A percentile compares a stretch with the other conserved stretches of the same genome.
Conservation (phyloP, 148 eudicot genomes). For the Camellia lanceoleosa region DNA sequence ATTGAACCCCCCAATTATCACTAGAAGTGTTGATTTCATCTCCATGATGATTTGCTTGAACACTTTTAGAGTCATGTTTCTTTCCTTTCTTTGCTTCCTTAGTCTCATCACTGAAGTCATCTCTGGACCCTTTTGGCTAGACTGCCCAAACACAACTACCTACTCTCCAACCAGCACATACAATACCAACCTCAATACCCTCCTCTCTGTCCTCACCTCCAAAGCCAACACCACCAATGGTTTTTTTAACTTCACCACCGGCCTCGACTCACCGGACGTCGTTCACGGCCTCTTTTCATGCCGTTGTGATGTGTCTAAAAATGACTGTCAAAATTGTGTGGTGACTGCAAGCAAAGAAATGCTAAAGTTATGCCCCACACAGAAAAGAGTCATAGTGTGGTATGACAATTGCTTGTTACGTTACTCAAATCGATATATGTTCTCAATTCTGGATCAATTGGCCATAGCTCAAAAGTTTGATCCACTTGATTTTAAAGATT, state of each 20-base stretch:
- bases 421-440: not conserved
- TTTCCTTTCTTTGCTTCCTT: not conserved
- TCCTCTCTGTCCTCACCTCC: constrained; percentile 3
- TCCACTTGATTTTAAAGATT: not conserved
- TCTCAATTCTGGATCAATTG: not conserved
- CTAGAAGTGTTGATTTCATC: not conserved
- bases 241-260: constrained; percentile 9
- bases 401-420: constrained; percentile 28
- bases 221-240: not conserved
- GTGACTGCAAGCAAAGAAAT: not conserved
- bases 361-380: constrained; percentile 9
- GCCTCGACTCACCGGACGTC: not conserved
- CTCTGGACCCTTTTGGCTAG: not conserved
- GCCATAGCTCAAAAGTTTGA: too few species aligned
- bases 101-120: not conserved
- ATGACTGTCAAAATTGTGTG: constrained; percentile 25
- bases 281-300: constrained; percentile 41
- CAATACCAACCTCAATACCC: constrained; percentile 5
- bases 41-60: not conserved
- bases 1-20: too few species aligned
- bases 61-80: not conserved
- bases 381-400: constrained; percentile 21
- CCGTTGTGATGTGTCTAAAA: constrained; percentile 27
- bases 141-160: not conserved
- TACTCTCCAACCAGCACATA: not conserved